Evolutionary conservation across 1,284 basidiomycete genomes (phyloP), one percentile per base, ranked within the genome.

Genomic region (Ceratobasidium sp.): DNA sequence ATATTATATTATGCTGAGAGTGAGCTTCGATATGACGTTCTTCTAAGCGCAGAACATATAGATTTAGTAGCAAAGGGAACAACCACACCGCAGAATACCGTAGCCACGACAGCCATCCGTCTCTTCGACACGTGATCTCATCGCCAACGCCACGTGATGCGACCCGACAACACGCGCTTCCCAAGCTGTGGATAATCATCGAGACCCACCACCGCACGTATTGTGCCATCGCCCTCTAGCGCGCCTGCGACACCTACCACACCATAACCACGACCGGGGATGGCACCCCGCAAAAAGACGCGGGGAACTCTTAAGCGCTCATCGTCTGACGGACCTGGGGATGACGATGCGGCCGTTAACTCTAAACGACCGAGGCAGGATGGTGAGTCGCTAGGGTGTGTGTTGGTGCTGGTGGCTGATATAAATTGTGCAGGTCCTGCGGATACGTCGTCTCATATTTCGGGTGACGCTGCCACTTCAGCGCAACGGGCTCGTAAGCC

Each of bases 281-380:
- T 64, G 60, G 47, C 60, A 15, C 58, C 58, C 47, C 60, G 60
- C 34, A 64, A 64, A 47, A 64, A 64, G 47, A 34, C 50, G 29
- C 31, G 49, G 17, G 60, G 45, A 12, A 40, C 32, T 40, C 60
- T 52, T 7, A 64, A 64, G 60, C 60, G 60, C 31, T 52, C 49
- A 8, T 64, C 60, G 20, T 64, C 60, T 25, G 60, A 64, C 47
- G 57, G 57, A 8, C 57, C 57, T 3, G 32, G 2, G 3, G 32
- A 27, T 32, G 60, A 64, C 22, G 60, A 64, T 27, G 20, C 20
- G 10, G 49, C 27, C 13, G 47, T 31, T 20, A 34, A 40, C 17
- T 31, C 47, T 32, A 64, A 64, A 38, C 60, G 60, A 8, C 32
- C 31, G 12, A 27, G 60, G 25, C 3, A 31, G 27, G 60, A 64